Conservation (phyloP, 2,329 filamentous ascomycete species). For the Aureobasidium namibiae region DNA sequence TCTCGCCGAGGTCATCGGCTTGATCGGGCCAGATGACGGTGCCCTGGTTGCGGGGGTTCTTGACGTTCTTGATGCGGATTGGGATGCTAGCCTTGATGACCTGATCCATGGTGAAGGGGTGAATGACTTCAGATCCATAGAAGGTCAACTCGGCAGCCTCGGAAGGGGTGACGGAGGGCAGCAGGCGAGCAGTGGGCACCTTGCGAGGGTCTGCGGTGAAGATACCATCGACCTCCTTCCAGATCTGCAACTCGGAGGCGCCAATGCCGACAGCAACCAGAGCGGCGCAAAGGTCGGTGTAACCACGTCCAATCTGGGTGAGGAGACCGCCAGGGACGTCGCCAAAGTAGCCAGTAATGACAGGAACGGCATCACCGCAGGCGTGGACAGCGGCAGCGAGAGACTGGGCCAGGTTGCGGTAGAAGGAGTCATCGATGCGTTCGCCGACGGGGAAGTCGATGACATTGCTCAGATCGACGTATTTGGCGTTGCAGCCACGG, state of each 20-base stretch:
- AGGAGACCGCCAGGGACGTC: constrained; percentile 85
- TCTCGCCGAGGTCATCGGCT: constrained; percentile 45
- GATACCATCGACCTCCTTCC: constrained; percentile 98
- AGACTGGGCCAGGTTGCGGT: constrained; percentile 32
- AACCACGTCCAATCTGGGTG: constrained; percentile 86
- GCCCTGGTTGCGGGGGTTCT: constrained; percentile 70
- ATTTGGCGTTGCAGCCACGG: constrained; percentile 73
- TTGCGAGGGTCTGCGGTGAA: constrained; percentile 81
- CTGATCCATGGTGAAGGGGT: constrained; percentile 98
- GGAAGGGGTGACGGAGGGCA: constrained; percentile 80
- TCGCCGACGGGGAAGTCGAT: constrained; percentile 51
- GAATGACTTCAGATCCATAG: constrained; percentile 78
- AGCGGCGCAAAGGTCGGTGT: constrained; percentile 92
- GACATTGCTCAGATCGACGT: constrained; percentile 79
- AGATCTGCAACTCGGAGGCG: constrained; percentile 86
- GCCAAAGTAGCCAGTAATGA: constrained; percentile 84
- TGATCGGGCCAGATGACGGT: constrained; percentile 77
- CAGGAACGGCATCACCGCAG: constrained; percentile 37
- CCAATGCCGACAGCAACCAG: constrained; percentile 81
- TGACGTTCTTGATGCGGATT: constrained; percentile 87
- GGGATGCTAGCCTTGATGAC: constrained; percentile 68
- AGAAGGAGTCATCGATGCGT: constrained; percentile 40
- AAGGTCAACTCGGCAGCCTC: constrained; percentile 90
- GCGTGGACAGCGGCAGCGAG: constrained; percentile 35
- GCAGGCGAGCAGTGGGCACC: constrained; percentile 84